Percentiles rank a stretch among this genome's conserved stretches.
These are phyloP conservation scores for Neonothopanus nambi DNA, from an alignment of 1,284 basidiomycete genomes.

Conservation along the genomic window DNA sequence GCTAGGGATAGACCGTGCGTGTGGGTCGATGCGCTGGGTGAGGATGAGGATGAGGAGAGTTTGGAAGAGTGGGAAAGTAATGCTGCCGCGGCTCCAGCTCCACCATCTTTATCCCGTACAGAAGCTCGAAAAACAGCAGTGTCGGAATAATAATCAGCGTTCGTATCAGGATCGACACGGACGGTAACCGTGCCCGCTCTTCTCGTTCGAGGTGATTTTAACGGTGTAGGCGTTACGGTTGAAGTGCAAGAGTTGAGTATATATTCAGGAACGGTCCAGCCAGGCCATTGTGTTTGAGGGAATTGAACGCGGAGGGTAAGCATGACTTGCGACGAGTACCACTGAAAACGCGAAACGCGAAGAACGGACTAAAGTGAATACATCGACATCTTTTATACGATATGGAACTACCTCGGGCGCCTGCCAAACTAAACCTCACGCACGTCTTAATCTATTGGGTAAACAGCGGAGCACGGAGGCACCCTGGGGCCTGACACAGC, in stretches of 20 bases:
- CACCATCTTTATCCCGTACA: slow-evolving; percentile 15
- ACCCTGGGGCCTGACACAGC: too few species aligned
- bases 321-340: too few species aligned
- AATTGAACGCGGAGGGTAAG: slow-evolving; percentile 31
- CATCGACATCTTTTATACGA: too few species aligned
- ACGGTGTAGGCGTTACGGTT: slow-evolving; percentile 9
- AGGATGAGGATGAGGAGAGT: neutral
- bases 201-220: neutral
- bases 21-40: neutral
- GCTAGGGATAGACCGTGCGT: slow-evolving; percentile 14
- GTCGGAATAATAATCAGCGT: slow-evolving; percentile 36
- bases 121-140: slow-evolving; percentile 37
- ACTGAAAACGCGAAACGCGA: too few species aligned
- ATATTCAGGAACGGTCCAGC: slow-evolving; percentile 34
- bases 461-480: too few species aligned
- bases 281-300: slow-evolving; percentile 32
- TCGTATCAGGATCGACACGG: slow-evolving; percentile 29
- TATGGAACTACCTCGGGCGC: too few species aligned
- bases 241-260: slow-evolving; percentile 21
- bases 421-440: too few species aligned
- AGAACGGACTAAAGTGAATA: too few species aligned
- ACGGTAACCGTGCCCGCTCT: slow-evolving; percentile 22
- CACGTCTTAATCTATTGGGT: too few species aligned
- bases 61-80: slow-evolving; percentile 7
- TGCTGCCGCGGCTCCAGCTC: neutral